phyloP scores from a whole-genome alignment of 495 filamentous ascomycete species.

The Aspergillus nanangensis region DNA sequence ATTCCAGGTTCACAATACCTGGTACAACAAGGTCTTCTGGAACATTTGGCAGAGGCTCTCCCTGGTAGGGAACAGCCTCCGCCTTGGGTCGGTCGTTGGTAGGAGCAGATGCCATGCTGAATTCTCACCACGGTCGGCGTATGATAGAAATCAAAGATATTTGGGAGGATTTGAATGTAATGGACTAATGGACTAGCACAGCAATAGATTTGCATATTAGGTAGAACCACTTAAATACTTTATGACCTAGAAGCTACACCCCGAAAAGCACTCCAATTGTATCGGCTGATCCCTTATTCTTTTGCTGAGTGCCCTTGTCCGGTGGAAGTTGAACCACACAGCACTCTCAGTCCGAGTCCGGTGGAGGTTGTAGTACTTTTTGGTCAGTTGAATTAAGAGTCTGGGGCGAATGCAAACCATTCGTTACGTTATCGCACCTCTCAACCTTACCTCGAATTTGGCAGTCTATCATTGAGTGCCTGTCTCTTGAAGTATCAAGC shows the following conservation, averaged over 20 bases:
- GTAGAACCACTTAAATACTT: no score
- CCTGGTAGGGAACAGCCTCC: constrained; percentile 9
- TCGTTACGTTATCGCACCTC: no score
- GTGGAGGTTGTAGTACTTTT: not conserved
- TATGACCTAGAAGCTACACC: no score
- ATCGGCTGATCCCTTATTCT: no score
- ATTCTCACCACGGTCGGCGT: not conserved
- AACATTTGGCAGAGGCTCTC: constrained; percentile 14
- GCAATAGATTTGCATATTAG: not conserved
- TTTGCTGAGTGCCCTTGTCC: not conserved
- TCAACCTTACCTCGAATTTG: no score
- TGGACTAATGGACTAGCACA: not conserved
- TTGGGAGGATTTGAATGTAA: not conserved
- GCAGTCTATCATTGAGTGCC: no score
- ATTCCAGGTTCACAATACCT: constrained; percentile 12
- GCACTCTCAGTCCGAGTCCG: not conserved
- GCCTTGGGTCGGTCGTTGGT: not conserved
- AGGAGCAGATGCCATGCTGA: not conserved
- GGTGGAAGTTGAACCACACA: not conserved
- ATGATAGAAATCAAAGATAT: not conserved
- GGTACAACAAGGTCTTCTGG: constrained; percentile 13
- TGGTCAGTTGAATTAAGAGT: no score
- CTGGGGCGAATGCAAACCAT: no score
- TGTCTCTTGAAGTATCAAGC: no score
- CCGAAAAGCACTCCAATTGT: no score